phyloP scores from a whole-genome alignment of 768 basidiomycete genomes.

The Mycena epipterygia region DNA sequence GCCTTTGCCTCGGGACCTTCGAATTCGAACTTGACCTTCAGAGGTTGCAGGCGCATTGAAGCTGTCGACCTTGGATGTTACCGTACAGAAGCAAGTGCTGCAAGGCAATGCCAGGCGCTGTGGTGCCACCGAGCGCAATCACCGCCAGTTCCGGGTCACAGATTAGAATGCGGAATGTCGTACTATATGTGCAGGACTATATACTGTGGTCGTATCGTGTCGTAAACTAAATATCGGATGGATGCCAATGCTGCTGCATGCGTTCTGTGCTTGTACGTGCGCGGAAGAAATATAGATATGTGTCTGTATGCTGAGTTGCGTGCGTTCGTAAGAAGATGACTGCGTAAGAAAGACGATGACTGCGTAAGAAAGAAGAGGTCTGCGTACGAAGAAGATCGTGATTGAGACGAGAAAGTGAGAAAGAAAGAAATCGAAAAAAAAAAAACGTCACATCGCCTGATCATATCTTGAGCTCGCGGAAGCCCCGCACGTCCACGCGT shows the following conservation, averaged over 20 bases:
- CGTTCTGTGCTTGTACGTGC: not conserved
- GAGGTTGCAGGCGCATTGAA: no score
- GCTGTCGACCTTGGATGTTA: no score
- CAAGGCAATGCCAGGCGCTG: no score
- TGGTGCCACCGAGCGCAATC: no score
- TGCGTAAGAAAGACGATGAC: no score
- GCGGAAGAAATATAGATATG: not conserved
- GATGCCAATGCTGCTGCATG: slow-evolving; percentile 1
- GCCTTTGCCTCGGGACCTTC: no score
- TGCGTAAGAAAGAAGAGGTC: no score
- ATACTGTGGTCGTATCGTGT: not conserved
- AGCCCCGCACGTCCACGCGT: slow-evolving; percentile 36
- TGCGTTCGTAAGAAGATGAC: not conserved
- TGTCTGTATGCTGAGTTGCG: not conserved
- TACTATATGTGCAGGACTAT: not conserved
- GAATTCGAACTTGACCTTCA: no score
- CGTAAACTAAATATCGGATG: not conserved
- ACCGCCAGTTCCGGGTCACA: no score
- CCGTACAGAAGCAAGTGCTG: no score
- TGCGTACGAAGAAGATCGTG: not conserved
- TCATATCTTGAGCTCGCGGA: slow-evolving; percentile 37
- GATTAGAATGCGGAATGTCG: no score
- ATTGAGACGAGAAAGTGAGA: not conserved
- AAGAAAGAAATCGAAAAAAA: not conserved
- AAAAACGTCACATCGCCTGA: not conserved